Percentiles rank a stretch among this genome's conserved stretches.
phyloP scores from a whole-genome alignment of 495 filamentous ascomycete species.

The Penicillium flavigenum region DNA sequence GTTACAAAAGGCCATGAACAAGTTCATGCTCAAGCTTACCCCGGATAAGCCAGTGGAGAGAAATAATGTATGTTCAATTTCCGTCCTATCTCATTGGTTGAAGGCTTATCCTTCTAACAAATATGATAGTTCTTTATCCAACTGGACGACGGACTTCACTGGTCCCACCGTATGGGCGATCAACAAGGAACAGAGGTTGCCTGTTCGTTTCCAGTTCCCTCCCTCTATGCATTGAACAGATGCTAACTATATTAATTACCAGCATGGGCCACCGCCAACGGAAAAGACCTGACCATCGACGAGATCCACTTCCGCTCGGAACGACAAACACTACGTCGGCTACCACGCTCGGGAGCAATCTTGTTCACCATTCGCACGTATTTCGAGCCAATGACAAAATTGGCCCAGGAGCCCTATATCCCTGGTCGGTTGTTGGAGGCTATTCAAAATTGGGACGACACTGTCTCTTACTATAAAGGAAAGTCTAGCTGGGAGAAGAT shows the following conservation, averaged over 20 bases:
- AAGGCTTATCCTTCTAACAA: background rate
- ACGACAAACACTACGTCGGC: constrained; percentile 63
- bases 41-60: constrained; percentile 55
- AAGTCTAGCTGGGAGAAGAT: constrained; percentile 66
- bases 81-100: background rate
- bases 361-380: constrained; percentile 70
- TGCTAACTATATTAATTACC: background rate
- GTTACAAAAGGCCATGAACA: constrained; percentile 69
- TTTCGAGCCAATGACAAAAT: constrained; percentile 58
- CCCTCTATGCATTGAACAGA: background rate
- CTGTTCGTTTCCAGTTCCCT: constrained; percentile 47
- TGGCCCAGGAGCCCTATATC: constrained; percentile 60
- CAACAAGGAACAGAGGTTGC: constrained; percentile 61
- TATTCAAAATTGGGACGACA: constrained; percentile 70
- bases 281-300: constrained; percentile 11
- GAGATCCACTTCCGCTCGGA: constrained; percentile 62
- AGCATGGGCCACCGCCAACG: constrained; percentile 21
- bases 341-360: constrained; percentile 65
- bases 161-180: constrained; percentile 63
- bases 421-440: constrained; percentile 64
- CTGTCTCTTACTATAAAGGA: constrained; percentile 72
- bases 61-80: constrained; percentile 39
- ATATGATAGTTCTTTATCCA: constrained; percentile 57
- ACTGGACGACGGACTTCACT: constrained; percentile 62
- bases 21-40: constrained; percentile 59